phyloP scores from a whole-genome alignment of 495 filamentous ascomycete genomes.

The Annulohypoxylon maeteangense region DNA sequence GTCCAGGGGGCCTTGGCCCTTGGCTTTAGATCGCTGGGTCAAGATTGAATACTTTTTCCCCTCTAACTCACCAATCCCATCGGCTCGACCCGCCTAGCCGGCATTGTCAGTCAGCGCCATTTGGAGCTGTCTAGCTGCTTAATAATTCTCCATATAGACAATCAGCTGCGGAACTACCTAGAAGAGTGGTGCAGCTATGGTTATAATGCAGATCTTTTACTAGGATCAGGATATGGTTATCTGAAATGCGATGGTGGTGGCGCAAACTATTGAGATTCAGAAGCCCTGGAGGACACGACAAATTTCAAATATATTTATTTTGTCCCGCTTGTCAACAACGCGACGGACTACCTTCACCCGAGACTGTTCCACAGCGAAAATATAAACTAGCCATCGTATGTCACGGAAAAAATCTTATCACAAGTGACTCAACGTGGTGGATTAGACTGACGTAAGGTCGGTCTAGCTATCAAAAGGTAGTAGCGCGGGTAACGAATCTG shows the following conservation, averaged over 20 bases:
- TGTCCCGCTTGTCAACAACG: neutral
- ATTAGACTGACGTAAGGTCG: conserved; percentile 23
- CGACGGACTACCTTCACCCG: neutral
- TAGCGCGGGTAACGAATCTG: conserved; percentile 12
- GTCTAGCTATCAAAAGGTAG: conserved; percentile 11
- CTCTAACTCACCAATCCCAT: neutral
- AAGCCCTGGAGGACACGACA: neutral
- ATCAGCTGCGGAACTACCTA: conserved; percentile 16
- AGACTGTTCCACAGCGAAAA: neutral
- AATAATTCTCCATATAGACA: conserved; percentile 19
- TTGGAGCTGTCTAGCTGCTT: conserved; percentile 9
- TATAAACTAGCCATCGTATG: neutral
- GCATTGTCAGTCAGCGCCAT: neutral
- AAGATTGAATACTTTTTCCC: neutral
- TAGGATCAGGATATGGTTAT: neutral
- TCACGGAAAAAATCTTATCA: neutral
- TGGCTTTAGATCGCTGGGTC: conserved; percentile 10
- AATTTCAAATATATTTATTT: neutral
- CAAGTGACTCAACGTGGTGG: neutral
- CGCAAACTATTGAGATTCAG: neutral
- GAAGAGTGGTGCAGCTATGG: conserved; percentile 5
- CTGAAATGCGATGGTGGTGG: neutral
- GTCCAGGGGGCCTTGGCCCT: neutral
- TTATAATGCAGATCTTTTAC: conserved; percentile 3
- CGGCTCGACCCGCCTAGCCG: conserved; percentile 12